These are phyloP conservation scores for Erigeron philadelphicus DNA, from an alignment of 140 eudicot genomes.

Conservation along the genomic window DNA sequence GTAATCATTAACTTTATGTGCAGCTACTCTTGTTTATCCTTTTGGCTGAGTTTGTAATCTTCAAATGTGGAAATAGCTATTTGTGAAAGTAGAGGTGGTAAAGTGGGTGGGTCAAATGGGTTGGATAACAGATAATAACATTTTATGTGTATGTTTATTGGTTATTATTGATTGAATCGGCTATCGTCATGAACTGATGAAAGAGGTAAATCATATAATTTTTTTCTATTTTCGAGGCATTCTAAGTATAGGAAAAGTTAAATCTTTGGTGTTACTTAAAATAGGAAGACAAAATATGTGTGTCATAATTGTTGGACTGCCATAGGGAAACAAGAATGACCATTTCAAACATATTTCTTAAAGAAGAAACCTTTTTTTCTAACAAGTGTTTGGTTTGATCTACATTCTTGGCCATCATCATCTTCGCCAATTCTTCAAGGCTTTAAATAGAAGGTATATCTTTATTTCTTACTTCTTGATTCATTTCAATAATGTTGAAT, in stretches of 20 bases:
- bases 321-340: constrained; percentile 19
- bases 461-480: background rate
- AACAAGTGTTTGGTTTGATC: constrained; percentile 11
- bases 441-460: constrained; percentile 22
- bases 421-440: constrained; percentile 4
- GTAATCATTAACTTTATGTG: too few relatives aligned
- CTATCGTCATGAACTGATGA: too few relatives aligned
- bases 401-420: constrained; percentile 4
- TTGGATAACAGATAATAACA: background rate
- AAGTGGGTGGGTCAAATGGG: background rate
- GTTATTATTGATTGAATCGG: too few relatives aligned
- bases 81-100: background rate
- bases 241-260: background rate
- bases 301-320: constrained; percentile 9
- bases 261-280: constrained; percentile 22
- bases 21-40: background rate
- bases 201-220: too few relatives aligned
- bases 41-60: background rate
- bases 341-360: constrained; percentile 16
- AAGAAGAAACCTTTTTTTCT: constrained; percentile 16
- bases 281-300: constrained; percentile 19
- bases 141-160: too few relatives aligned
- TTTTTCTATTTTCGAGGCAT: too few relatives aligned
- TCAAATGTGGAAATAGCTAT: background rate
- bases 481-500: background rate